Base-by-base conservation (phyloP, 2,329 filamentous ascomycete species). In the Nakataea oryzae region DNA sequence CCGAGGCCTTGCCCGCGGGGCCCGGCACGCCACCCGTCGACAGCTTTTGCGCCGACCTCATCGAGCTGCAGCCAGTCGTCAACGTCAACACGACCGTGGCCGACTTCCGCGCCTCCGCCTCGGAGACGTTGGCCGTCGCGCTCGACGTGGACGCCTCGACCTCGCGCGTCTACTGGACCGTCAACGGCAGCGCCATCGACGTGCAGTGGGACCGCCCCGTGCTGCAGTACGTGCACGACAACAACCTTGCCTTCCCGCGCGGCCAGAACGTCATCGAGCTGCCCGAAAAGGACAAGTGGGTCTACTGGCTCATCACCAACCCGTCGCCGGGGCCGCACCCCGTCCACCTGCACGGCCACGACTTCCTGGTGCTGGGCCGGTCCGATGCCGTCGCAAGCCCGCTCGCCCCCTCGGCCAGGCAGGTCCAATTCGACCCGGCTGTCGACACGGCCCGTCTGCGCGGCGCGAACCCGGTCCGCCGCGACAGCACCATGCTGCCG, bases 401-500 rank as follows among this genome's bases (percentile, higher is more conserved):
- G 2, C 50, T 64, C 1, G 61, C 65, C 13, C 57, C 47, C 1
- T 58, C 63, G 3, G 64, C 67, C 34, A 62, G 58, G 3, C 62
- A 66, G 29, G 66, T 63, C 58, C 21, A 65, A 24, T 74, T 70
- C 67, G 62, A 69, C 65, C 65, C 69, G 27, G 61, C 62, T 54
- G 66, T 67, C 3, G 72, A 74, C 65, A 72, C 69, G 24, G 66
- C 63, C 41, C 64, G 54, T 11, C 72, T 75, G 12, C 74, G 70
- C 47, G 72, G 68, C 9, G 62, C 68, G 60, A 82, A 81, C 63
- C 79, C 79, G 1, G 72, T 76, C 0, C 73, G 80, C 1, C 73
- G 81, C n/a, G 81, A 83, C 68, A 78, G 76, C 0, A 73, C 76
- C 4, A 74, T 78, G 64, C 68, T 82, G 3, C 76, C 78, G 0